phyloP scores from a whole-genome alignment of 768 basidiomycete species.

The Cytidiella melzeri region DNA sequence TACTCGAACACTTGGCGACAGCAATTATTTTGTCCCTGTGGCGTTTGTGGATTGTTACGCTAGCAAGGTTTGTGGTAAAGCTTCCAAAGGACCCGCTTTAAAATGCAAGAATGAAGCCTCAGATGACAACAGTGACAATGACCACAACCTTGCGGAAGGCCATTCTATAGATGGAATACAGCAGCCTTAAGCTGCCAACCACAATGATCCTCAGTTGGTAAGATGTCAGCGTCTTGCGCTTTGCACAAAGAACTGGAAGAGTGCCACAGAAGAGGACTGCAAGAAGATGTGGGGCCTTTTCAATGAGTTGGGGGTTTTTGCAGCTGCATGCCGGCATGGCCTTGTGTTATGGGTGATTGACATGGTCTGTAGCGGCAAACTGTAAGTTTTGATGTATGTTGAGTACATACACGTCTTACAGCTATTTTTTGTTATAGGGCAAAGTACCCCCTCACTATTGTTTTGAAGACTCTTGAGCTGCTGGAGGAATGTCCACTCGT shows the following conservation, averaged over 20 bases:
- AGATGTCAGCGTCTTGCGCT: slow-evolving; percentile 3
- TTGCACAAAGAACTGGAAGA: slow-evolving; percentile 30
- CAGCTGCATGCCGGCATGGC: slow-evolving; percentile 18
- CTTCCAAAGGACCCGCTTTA: neutral
- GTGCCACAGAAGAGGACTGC: slow-evolving; percentile 19
- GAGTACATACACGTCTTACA: no score
- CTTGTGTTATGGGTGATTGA: slow-evolving; percentile 15
- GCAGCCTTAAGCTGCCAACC: neutral
- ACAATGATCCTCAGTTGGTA: neutral
- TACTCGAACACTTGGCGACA: neutral
- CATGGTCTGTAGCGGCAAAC: slow-evolving; percentile 18
- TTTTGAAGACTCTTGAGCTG: slow-evolving; percentile 5
- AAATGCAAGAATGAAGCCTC: neutral
- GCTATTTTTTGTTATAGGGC: slow-evolving; percentile 14
- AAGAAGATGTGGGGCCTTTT: slow-evolving; percentile 33
- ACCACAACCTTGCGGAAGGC: neutral
- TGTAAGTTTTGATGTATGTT: slow-evolving; percentile 15
- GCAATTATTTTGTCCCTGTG: slow-evolving; percentile 4
- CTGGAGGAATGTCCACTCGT: neutral
- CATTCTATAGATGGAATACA: slow-evolving; percentile 4
- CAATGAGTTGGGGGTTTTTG: slow-evolving; percentile 33
- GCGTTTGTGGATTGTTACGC: slow-evolving; percentile 6
- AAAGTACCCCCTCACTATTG: slow-evolving; percentile 18
- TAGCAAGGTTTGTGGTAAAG: slow-evolving; percentile 3
- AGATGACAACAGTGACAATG: neutral